Base-by-base conservation (phyloP, 2,329 filamentous ascomycete genomes). In the Biscogniauxia sp. region DNA sequence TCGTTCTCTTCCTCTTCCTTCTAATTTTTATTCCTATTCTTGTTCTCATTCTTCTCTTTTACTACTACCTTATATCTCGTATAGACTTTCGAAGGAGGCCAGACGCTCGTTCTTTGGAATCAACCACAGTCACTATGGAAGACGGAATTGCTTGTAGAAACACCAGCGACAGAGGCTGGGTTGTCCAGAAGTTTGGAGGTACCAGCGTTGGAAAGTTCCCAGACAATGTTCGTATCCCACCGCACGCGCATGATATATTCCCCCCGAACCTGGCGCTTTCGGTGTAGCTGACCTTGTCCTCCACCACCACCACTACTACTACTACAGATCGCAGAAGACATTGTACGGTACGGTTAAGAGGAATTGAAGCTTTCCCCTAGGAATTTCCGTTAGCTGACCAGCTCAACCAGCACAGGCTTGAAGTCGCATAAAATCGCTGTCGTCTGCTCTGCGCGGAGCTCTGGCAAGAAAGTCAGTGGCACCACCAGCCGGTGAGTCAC, bases 201-300 rank as follows among this genome's bases (percentile, higher is more conserved):
- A 99, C 94, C 56, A 96, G 92, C 73, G 91, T 98, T 56, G 95
- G 94, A 69, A 98, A 98, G 78, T 97, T 96, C 71, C 89, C 93
- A 56, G 84, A 86, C 68, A 89, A 89, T 77, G 82, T 84, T 72
- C 61, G 78, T 76, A 41, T 13, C 74, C 64, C 74, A 60, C 53
- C 6, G 51, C 23, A 28, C 25, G 52, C 52, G 26, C 20, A 19
- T n/a, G n/a, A n/a, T 56, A 23, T 45, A 57, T 54, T 52, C 13
- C 25, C 20, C 20, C 5, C 13, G 9, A 20, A 49, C 19, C 15
- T 28, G n/a, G 28, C 11, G 55, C 63, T 64, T 28, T 45, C 45
- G 49, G 52, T 61, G 56, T 49, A 19, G 63, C 61, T 61, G 61
- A 64, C 61, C 60, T 53, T 55, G 45, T 53, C 55, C 55, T 13